Evolutionary conservation across 345 rosid species (phyloP), one percentile per base, ranked within the genome.

Genomic region (Syzygium aqueum): DNA sequence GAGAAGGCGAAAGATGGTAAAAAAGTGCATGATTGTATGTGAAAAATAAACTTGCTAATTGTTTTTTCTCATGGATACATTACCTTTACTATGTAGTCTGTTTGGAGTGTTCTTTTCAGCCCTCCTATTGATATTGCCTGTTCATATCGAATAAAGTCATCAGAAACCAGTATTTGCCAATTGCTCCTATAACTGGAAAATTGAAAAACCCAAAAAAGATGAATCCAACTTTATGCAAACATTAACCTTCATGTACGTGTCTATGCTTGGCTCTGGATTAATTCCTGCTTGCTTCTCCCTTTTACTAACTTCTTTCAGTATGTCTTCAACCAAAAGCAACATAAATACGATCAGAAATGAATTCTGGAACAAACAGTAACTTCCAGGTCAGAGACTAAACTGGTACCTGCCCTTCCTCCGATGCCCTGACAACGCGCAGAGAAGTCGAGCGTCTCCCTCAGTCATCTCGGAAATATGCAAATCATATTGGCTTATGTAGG

Each of bases 361-460:
- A n/a, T 21, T 10, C 67, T 28, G 17, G 27, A 11, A 10, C 8
- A 77, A 46, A 54, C 12, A 22, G 49, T 23, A 1, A 43, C 53
- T 37, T 51, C 57, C 43, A 13, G 0, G 19, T 50, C 6, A 27
- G 43, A 33, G 67, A 53, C 54, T 17, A 8, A 43, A 14, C 3
- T 30, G 22, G 54, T 88, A 89, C 91, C 91, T 40, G 77, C 67
- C 85, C 95, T 88, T 91, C 90, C 88, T 86, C 95, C 95, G n/a
- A 92, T 88, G 7, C 94, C 95, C 86, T 93, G 95, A 85, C 92
- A 93, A 53, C 92, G 92, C 28, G 94, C 93, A 46, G 95, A 93
- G 88, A 92, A 93, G 87, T 93, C 93, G 43, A 93, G 77, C 25
- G 96, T 92, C 88, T 94, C 96, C 88, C 94, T 93, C 95, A 23